Conservation (phyloP, 75 land plant species). For the Picea sitchensis region DNA sequence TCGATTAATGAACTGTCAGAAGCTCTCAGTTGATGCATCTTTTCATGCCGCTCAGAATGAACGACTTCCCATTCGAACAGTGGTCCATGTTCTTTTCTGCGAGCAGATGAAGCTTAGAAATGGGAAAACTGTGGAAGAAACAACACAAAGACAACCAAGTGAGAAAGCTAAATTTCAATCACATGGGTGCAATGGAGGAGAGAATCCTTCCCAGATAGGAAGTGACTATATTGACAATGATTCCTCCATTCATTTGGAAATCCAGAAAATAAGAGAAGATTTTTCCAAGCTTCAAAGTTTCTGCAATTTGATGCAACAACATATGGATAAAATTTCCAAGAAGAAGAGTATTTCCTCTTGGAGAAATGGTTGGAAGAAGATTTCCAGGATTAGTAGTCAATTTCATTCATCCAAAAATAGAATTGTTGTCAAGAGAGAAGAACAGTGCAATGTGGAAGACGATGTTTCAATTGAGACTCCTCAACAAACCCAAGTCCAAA, state of each 20-base stretch:
- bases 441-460: too few relatives aligned
- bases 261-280: slow-evolving; percentile 40
- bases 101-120: slow-evolving; percentile 44
- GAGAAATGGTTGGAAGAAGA: not conserved
- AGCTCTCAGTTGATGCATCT: slow-evolving; percentile 66
- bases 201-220: slow-evolving; percentile 39
- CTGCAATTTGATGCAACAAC: slow-evolving; percentile 31
- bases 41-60: slow-evolving; percentile 78
- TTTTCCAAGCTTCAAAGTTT: slow-evolving; percentile 43
- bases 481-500: too few relatives aligned
- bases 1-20: slow-evolving; percentile 56
- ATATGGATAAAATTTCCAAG: slow-evolving; percentile 35
- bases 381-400: not conserved
- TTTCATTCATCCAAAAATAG: not conserved
- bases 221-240: not conserved
- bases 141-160: slow-evolving; percentile 17
- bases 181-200: not conserved
- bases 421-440: too few relatives aligned
- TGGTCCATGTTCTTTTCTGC: slow-evolving; percentile 60
- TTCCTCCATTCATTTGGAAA: slow-evolving; percentile 34
- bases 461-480: too few relatives aligned
- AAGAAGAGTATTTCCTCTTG: slow-evolving; percentile 12
- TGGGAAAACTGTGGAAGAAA: slow-evolving; percentile 24
- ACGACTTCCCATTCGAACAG: slow-evolving; percentile 71
- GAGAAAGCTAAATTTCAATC: not conserved